Percentiles rank a stretch among this genome's conserved stretches.
These are phyloP conservation scores for Ormosia emarginata DNA, from an alignment of 306 rosid genomes.

Conservation along the genomic window DNA sequence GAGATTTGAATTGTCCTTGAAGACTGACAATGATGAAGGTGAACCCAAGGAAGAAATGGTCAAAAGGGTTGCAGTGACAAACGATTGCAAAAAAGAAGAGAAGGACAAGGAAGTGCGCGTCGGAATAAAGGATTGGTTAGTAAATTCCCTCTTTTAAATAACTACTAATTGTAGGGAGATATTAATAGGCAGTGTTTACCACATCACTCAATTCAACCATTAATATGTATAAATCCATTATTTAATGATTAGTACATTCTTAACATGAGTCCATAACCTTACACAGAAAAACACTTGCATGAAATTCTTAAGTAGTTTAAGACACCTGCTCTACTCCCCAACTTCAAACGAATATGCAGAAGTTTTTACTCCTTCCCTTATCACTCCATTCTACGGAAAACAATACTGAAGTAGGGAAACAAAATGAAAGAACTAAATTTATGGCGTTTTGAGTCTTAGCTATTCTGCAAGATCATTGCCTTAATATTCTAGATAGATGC, in stretches of 20 bases:
- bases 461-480: background rate
- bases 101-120: slow-evolving; percentile 45
- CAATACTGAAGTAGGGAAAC: too few relatives aligned
- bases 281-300: background rate
- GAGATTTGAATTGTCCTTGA: slow-evolving; percentile 51
- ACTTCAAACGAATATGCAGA: too few relatives aligned
- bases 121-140: slow-evolving; percentile 90
- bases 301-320: background rate
- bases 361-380: too few relatives aligned
- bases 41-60: slow-evolving; percentile 17
- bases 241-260: too few relatives aligned
- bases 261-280: too few relatives aligned
- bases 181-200: too few relatives aligned
- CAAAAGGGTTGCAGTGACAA: background rate
- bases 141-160: background rate
- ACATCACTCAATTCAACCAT: too few relatives aligned
- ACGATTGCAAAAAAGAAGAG: background rate
- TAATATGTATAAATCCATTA: too few relatives aligned
- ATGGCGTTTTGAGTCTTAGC: too few relatives aligned
- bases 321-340: too few relatives aligned
- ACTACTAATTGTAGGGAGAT: background rate
- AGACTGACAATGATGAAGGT: slow-evolving; percentile 23
- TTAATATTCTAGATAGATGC: background rate
- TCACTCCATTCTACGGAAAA: too few relatives aligned
- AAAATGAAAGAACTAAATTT: too few relatives aligned